A percentile compares a stretch with the other conserved stretches of the same genome.
phyloP scores from a whole-genome alignment of 441 rosid genomes.

The Syzygium malaccense region DNA sequence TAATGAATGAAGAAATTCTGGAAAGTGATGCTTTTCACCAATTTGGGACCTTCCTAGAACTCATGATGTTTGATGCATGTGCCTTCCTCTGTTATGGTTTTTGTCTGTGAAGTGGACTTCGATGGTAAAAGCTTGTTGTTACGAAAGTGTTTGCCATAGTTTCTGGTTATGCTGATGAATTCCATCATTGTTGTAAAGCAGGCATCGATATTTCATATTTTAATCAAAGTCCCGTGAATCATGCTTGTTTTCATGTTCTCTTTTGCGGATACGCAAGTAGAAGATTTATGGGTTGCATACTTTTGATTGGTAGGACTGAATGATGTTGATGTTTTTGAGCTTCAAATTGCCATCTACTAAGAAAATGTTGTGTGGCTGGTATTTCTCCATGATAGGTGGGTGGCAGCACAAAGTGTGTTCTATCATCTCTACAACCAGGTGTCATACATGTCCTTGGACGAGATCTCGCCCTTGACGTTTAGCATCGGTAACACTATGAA shows the following conservation, averaged over 20 bases:
- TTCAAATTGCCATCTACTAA: not conserved
- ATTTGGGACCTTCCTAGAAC: not conserved
- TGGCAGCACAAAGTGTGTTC: constrained; percentile 65
- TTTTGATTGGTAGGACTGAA: not conserved
- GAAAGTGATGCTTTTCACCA: not conserved
- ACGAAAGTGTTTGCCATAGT: not conserved
- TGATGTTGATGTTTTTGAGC: not conserved
- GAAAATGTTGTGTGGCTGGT: constrained; percentile 10
- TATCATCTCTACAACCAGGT: constrained; percentile 66
- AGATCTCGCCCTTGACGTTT: constrained; percentile 71
- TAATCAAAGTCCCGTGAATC: not conserved
- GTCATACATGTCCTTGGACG: constrained; percentile 67
- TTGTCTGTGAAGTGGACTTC: not conserved
- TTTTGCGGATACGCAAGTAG: not conserved
- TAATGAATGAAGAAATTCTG: not conserved
- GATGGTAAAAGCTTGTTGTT: not conserved
- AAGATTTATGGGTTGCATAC: not conserved
- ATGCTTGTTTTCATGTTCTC: not conserved
- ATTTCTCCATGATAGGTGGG: constrained; percentile 39
- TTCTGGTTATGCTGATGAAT: not conserved
- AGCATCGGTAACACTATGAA: constrained; percentile 74
- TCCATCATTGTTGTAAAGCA: not conserved
- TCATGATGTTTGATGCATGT: not conserved
- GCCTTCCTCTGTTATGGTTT: not conserved
- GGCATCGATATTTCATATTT: not conserved